Evolutionary conservation across 306 rosid genomes (phyloP).

Genomic region (Sicyos edulis): DNA sequence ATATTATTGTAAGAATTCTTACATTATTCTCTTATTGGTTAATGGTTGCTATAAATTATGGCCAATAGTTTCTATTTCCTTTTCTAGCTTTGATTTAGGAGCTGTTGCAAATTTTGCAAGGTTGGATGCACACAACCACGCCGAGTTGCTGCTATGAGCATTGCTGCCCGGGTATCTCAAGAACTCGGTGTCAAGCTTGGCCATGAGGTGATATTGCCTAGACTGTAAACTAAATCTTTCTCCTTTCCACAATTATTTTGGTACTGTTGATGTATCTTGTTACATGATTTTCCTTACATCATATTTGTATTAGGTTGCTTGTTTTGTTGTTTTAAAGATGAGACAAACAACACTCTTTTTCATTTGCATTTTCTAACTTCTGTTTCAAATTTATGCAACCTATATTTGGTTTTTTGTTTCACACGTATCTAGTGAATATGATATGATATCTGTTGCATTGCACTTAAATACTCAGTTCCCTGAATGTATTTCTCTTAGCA

Average conservation of each 20-base stretch:
- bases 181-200: conserved; percentile 96
- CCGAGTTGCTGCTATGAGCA: conserved; percentile 98
- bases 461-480: neutral
- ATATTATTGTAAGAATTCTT: neutral
- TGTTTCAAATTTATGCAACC: conserved; percentile 9
- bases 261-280: neutral
- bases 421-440: neutral
- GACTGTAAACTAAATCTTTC: neutral
- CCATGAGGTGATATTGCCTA: conserved; percentile 58
- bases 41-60: conserved; percentile 2
- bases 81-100: conserved; percentile 3
- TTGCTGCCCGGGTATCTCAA: conserved; percentile 96
- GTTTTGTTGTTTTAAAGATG: conserved; percentile 1
- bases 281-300: neutral
- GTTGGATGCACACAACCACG: conserved; percentile 97
- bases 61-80: conserved; percentile 2
- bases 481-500: conserved; percentile 5
- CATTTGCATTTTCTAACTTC: neutral
- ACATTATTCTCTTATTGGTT: conserved; percentile 8
- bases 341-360: neutral
- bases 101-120: conserved; percentile 36
- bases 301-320: neutral
- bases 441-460: neutral
- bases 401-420: neutral
- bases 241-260: conserved; percentile 12